Evolutionary conservation across 257 asterid species (phyloP), one percentile per base, ranked within the genome.

Genomic region (Nicotiana paniculata): DNA sequence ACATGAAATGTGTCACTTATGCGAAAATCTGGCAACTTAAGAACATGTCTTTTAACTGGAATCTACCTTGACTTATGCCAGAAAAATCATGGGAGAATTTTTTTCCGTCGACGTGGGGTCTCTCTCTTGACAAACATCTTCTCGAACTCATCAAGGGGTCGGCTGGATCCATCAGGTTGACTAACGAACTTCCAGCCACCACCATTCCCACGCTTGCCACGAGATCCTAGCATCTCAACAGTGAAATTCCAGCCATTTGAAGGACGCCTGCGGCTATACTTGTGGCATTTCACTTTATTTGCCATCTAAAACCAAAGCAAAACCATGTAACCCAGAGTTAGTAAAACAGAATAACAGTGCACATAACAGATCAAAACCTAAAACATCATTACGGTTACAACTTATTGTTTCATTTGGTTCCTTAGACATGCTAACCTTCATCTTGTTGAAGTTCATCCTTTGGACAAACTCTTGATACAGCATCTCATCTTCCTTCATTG

Each of bases 181-280:
- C 98, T 96, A 32, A 94, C 61, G 32, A 96, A 96, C 86, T 96
- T 96, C 94, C 90, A 86, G 68, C 99, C 99, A 26, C 99, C 99
- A 21, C 97, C 93, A 83, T 86, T 86, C 43, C 99, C 97, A 32
- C 97, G 97, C 89, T 92, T 96, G 84, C 89, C 93, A 35, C 81
- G 85, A 16, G 86, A 43, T n/a, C 99, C 98, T 8, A 94, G 86
- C 87, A 90, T 93, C 95, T 96, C 99, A 67, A 96, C 97, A 79
- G 77, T 94, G 72, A 94, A 90, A 80, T 90, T 90, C 99, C 99
- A 96, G 32, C 99, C 99, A 78, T 87, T 88, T 5, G 93, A 63
- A n/a, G 98, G 98, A 55, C 98, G 97, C 87, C 93, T 90, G 78
- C 99, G 84, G 92, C 97, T 94, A 90, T 94, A 91, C 76, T 92